Percentiles rank a stretch among this genome's conserved stretches.
Conservation (phyloP, 768 basidiomycete species). For the Pleurotus platypus region DNA sequence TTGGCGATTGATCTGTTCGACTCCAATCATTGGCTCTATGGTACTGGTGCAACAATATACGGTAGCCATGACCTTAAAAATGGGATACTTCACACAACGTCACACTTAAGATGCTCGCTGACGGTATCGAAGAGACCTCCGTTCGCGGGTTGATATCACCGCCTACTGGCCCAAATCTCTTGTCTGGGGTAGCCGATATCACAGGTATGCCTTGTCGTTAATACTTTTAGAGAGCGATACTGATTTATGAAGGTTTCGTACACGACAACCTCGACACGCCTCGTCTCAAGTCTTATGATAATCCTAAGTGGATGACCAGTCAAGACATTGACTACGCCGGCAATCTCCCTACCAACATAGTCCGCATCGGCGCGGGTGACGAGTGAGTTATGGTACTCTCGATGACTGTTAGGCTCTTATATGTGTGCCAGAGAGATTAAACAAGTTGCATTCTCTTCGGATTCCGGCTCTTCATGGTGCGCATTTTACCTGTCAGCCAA, state of each 20-base stretch:
- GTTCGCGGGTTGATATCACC: constrained; percentile 58
- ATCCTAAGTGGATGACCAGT: constrained; percentile 43
- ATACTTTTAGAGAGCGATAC: neutral
- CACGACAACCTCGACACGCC: constrained; percentile 40
- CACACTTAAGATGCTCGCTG: constrained; percentile 54
- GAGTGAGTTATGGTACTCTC: constrained; percentile 15
- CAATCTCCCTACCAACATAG: constrained; percentile 43
- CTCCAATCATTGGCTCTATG: constrained; percentile 69
- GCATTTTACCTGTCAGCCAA: neutral
- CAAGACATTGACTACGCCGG: constrained; percentile 55
- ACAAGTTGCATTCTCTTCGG: constrained; percentile 54
- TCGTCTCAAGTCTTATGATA: constrained; percentile 35
- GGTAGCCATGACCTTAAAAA: constrained; percentile 54
- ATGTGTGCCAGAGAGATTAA: constrained; percentile 34
- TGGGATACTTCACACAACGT: constrained; percentile 63
- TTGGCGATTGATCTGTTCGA: constrained; percentile 65
- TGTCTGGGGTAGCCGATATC: constrained; percentile 55
- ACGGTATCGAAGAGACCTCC: constrained; percentile 64
- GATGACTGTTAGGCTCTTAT: neutral
- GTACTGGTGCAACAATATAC: constrained; percentile 64
- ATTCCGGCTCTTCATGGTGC: constrained; percentile 51
- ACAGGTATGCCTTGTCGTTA: constrained; percentile 30
- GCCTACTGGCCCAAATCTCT: constrained; percentile 49
- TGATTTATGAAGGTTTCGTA: constrained; percentile 35
- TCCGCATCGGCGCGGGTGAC: constrained; percentile 46